Conservation (phyloP, 805 yeast genomes). For the Kluyveromyces wickerhamii region DNA sequence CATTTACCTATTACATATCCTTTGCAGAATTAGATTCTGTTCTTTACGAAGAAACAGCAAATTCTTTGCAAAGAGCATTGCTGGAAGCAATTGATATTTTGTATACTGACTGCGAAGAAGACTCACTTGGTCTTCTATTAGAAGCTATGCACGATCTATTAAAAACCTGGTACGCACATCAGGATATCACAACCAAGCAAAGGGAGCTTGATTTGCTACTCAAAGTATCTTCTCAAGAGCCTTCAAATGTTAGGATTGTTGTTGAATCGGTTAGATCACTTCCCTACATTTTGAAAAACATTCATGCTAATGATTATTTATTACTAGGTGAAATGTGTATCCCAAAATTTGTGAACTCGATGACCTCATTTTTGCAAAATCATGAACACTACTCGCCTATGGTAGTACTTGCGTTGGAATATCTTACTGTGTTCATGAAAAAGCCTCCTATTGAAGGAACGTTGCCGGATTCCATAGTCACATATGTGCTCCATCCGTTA, state of each 20-base stretch:
- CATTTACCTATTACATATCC: slow-evolving; percentile 44
- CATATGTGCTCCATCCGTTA: slow-evolving; percentile 22
- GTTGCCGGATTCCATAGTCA: slow-evolving; percentile 22
- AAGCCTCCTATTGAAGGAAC: slow-evolving; percentile 21
- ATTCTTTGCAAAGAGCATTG: slow-evolving; percentile 18
- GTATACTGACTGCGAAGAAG: slow-evolving; percentile 63
- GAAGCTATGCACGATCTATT: slow-evolving; percentile 50
- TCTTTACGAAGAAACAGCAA: slow-evolving; percentile 15
- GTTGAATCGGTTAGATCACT: slow-evolving; percentile 65
- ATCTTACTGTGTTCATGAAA: slow-evolving; percentile 24
- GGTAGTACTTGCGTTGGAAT: slow-evolving; percentile 34
- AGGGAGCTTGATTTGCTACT: slow-evolving; percentile 47
- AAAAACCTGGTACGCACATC: slow-evolving; percentile 38
- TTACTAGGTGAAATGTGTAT: slow-evolving; percentile 43
- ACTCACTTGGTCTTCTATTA: slow-evolving; percentile 62
- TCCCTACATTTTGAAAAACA: slow-evolving; percentile 44
- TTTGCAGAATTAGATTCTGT: slow-evolving; percentile 30
- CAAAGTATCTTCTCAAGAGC: slow-evolving; percentile 59
- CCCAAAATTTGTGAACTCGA: slow-evolving; percentile 40
- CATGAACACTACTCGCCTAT: slow-evolving; percentile 45
- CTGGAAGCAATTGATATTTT: slow-evolving; percentile 38
- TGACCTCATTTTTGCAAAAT: slow-evolving; percentile 18
- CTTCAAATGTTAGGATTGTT: slow-evolving; percentile 63
- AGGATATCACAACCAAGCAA: slow-evolving; percentile 18
- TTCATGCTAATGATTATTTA: slow-evolving; percentile 39